Base-by-base conservation (phyloP, 768 basidiomycete genomes). In the Boletus eberwhitei region DNA sequence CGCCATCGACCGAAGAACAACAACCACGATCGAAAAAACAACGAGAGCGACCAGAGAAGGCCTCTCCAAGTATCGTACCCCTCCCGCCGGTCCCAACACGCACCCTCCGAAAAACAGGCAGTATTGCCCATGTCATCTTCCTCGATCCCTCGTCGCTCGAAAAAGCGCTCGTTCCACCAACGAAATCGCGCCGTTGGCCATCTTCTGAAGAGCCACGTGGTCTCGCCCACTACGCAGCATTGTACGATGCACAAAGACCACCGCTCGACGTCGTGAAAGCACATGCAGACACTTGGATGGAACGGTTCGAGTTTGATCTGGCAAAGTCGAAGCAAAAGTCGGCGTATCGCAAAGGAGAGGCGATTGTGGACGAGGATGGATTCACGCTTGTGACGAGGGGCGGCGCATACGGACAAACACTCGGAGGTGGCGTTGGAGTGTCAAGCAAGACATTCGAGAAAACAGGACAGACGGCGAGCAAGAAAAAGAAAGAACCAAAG, bases 321-420 rank as follows among this genome's bases (percentile, higher is more conserved):
- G 80, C 82, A 29, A 83, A 82, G 69, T 73, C 73, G 58, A 84
- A 78, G 66, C 82, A 81, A 59, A 78, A 80, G 65, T 81, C 83
- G 22, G 78, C 82, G 65, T 90, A 88, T 64, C 79, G 75, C 60
- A 90, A 91, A 66, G 90, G 91, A 21, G 92, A 93, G 64, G 92
- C 89, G 7, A 78, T 96, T 52, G 89, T 96, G 40, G 94, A 98
- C 68, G 93, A 90, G 55, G 94, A 98, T 57, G 94, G 94, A 3
- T 98, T 96, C 69, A 96, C 93, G 12, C 81, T 98, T 13, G 94
- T 98, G 35, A 90, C 87, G n/a, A 80, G 94, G 36, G 91, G 93
- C 5, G 94, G 94, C 13, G 87, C 88, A 21, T 94, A 94, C 62
- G 93, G 94, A 5, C 79, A 91, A 65, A 90, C 90, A 1, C 75